phyloP scores from a whole-genome alignment of 768 basidiomycete genomes.

The Cyclocybe cylindracea region DNA sequence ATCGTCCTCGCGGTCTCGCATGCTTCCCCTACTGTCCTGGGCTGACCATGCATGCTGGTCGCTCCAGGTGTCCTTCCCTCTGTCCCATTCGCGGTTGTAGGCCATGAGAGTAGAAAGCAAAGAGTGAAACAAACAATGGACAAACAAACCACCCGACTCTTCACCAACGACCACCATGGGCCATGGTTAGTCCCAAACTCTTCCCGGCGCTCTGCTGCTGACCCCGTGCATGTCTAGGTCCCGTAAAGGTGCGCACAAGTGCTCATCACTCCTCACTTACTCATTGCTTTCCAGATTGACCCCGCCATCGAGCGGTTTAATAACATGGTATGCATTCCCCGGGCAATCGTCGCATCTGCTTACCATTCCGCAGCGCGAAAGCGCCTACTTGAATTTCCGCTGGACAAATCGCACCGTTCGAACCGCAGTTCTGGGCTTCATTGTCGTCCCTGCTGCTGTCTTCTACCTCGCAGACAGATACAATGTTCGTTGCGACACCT shows the following conservation, averaged over 20 bases:
- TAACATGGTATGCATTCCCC: conserved; percentile 38
- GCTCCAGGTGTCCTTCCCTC: conserved; percentile 66
- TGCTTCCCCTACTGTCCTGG: conserved; percentile 36
- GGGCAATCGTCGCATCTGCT: background rate
- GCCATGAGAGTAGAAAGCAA: conserved; percentile 52
- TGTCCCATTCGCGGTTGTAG: conserved; percentile 87
- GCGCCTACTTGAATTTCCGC: conserved; percentile 80
- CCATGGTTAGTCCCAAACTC: conserved; percentile 47
- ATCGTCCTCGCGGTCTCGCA: conserved; percentile 68
- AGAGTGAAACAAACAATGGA: conserved; percentile 36
- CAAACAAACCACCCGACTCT: conserved; percentile 33
- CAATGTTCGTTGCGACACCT: conserved; percentile 31
- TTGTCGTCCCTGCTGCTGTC: conserved; percentile 63
- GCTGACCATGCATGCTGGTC: conserved; percentile 45
- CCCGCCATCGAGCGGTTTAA: conserved; percentile 63
- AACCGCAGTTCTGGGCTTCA: conserved; percentile 60
- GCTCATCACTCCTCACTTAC: background rate
- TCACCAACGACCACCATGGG: conserved; percentile 40
- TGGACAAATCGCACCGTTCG: conserved; percentile 74
- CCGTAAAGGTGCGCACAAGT: conserved; percentile 48
- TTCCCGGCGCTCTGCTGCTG: conserved; percentile 9
- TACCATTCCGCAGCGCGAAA: conserved; percentile 61
- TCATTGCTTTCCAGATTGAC: conserved; percentile 37
- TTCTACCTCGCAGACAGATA: conserved; percentile 48
- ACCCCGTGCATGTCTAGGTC: conserved; percentile 38